A percentile compares a stretch with the other conserved stretches of the same genome.
These are phyloP conservation scores for Yamadazyma insecticola DNA, from an alignment of 805 yeast species.

Conservation along the genomic window DNA sequence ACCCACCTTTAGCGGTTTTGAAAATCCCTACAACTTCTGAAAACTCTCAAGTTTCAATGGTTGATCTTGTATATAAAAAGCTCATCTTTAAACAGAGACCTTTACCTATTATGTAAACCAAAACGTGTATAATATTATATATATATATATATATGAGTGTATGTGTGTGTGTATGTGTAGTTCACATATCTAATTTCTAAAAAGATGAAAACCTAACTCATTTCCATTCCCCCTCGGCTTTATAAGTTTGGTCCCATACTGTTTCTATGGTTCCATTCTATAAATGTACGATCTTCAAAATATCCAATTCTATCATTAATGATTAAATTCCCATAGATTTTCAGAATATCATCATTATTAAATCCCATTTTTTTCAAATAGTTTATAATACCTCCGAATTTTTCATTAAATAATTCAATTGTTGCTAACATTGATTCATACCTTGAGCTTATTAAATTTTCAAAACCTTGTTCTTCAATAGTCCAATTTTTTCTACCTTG, in stretches of 20 bases:
- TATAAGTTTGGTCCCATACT: conserved; percentile 5
- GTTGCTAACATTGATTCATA: conserved; percentile 69
- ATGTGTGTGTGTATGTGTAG: too few species aligned
- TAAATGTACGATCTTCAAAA: conserved; percentile 4
- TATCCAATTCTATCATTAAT: conserved; percentile 13
- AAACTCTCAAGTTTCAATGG: conserved; percentile 42
- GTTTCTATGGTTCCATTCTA: conserved; percentile 9
- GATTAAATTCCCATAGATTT: conserved; percentile 23
- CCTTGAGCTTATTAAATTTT: conserved; percentile 56
- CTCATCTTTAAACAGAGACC: conserved; percentile 66
- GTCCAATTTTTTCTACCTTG: conserved; percentile 40
- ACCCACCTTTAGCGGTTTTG: conserved; percentile 63
- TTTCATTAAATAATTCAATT: conserved; percentile 45
- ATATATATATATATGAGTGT: neutral
- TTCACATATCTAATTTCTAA: too few species aligned
- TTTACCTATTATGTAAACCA: conserved; percentile 63
- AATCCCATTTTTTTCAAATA: conserved; percentile 48
- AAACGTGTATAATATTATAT: conserved; percentile 35
- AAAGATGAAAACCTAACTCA: too few species aligned
- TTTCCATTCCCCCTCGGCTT: too few species aligned
- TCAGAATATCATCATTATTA: conserved; percentile 36
- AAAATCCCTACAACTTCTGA: conserved; percentile 10
- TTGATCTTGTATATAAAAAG: conserved; percentile 57
- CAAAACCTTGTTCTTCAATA: conserved; percentile 49
- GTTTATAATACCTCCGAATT: conserved; percentile 50